phyloP scores from a whole-genome alignment of 768 basidiomycete species.

The Lyophyllum semitale region DNA sequence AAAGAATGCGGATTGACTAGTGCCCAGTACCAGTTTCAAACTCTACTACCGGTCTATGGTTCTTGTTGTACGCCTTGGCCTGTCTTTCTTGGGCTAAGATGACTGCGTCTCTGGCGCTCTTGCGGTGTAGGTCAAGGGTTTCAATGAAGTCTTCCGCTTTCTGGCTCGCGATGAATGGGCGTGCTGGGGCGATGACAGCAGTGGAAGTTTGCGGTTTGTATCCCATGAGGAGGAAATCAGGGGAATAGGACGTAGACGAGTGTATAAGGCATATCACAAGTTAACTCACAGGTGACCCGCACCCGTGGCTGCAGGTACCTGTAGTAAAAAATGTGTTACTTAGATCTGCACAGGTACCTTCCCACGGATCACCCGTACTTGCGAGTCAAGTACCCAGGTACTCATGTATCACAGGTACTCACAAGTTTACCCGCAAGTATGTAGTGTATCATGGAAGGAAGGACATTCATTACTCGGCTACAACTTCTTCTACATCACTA shows the following conservation, averaged over 20 bases:
- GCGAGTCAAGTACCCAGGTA: too few relatives aligned
- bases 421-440: too few relatives aligned
- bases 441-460: too few relatives aligned
- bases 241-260: constrained; percentile 24
- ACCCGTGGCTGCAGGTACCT: too few relatives aligned
- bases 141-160: background rate
- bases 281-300: too few relatives aligned
- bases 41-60: constrained; percentile 29
- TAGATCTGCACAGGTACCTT: too few relatives aligned
- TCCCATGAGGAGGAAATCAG: constrained; percentile 29
- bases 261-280: too few relatives aligned
- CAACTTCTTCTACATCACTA: too few relatives aligned
- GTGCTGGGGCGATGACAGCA: background rate
- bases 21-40: background rate
- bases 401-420: too few relatives aligned
- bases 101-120: background rate
- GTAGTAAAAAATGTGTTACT: too few relatives aligned
- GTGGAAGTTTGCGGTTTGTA: constrained; percentile 19
- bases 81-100: background rate
- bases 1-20: background rate
- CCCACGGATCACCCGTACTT: too few relatives aligned
- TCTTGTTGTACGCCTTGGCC: background rate
- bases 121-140: background rate
- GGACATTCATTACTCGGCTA: too few relatives aligned
- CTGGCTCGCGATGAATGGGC: background rate